Evolutionary conservation across 441 rosid species (phyloP), one percentile per base, ranked within the genome.

Genomic region (Adansonia grandidieri): DNA sequence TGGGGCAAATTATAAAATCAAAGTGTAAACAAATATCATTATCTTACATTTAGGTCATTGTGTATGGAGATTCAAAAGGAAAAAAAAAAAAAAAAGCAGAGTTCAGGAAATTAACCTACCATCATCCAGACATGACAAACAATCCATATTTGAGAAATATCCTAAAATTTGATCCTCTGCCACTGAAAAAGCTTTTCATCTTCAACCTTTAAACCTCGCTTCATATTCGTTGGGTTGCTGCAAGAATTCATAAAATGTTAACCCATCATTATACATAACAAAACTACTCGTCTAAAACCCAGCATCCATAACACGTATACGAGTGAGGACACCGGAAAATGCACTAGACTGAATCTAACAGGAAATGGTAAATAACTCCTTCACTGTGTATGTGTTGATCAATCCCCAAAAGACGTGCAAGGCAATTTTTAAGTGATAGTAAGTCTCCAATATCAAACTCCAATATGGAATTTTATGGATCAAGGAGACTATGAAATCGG

Each of bases 201-300:
- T 77, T 53, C 86, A 84, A 24, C 78, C 80, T 60, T 78, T 84
- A 83, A 91, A 90, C 84, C 81, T 93, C 76, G 88, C 90, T 77
- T 88, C 92, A 50, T 92, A 93, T 65, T 89, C 98, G 37, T 85
- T 81, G 2, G 89, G 91, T 83, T 77, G 88, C 98, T 93, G 96
- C 79, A 87, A 70, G 14, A 15, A 17, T 56, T 19, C 15, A 17
- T 1, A 22, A 15, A 57, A 57, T 7, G 22, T 17, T 57, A 57
- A 7, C 17, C 7, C 7, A 42, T 42, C 5, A 42, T 42, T 42
- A 42, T 42, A 42, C 45, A 58, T n/a, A 1, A 64, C 6, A 22
- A 63, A 13, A 60, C 11, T 6, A 62, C 17, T 28, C 8, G 4
- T n/a, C 64, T 28, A 22, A 22, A 22, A 22, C 64, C 10, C 7